These are phyloP conservation scores for Arbutus unedo DNA, from an alignment of 148 eudicot species.

Conservation along the genomic window DNA sequence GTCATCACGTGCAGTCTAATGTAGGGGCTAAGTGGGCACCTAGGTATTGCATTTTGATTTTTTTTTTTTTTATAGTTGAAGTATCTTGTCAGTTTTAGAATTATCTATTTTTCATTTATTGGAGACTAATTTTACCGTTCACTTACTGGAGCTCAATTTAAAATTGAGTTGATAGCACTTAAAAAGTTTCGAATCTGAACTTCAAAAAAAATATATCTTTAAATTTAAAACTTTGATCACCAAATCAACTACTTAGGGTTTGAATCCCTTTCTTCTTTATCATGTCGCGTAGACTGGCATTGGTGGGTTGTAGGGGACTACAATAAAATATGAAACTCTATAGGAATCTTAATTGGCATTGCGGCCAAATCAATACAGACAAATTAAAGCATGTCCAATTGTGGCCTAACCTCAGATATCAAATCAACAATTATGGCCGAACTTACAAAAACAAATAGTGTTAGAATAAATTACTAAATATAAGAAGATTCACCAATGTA, in stretches of 20 bases:
- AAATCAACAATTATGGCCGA: background rate
- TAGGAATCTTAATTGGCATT: background rate
- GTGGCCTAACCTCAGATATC: background rate
- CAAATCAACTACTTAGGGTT: background rate
- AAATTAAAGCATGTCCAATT: background rate
- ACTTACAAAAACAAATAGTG: background rate
- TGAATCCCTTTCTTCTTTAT: background rate
- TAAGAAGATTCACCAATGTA: background rate
- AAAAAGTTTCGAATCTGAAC: no score
- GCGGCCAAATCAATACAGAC: background rate
- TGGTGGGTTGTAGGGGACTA: background rate
- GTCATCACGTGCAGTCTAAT: slow-evolving; percentile 10
- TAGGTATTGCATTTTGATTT: background rate
- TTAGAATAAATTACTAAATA: background rate
- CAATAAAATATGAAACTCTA: background rate
- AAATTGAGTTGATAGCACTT: no score
- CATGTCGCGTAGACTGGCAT: background rate
- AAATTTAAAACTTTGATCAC: no score
- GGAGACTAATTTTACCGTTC: no score
- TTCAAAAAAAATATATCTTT: no score
- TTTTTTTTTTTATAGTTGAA: background rate
- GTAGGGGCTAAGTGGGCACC: background rate
- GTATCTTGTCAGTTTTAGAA: background rate
- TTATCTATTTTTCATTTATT: no score
- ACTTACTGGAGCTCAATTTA: no score